Base-by-base conservation (phyloP, 352 stramenopile species). In the Saprolegnia diclina region DNA sequence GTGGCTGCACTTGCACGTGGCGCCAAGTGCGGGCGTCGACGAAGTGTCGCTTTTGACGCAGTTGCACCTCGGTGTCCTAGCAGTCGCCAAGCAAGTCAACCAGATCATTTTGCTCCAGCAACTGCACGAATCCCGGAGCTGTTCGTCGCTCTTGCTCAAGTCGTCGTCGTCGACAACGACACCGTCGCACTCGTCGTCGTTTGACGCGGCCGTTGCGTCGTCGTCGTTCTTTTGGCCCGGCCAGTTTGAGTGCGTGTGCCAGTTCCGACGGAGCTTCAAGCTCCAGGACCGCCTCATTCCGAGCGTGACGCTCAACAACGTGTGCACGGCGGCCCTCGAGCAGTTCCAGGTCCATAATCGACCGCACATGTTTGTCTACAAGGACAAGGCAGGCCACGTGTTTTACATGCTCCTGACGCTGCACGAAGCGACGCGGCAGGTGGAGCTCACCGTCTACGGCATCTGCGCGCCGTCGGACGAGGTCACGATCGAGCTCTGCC, bases 291-390 rank as follows among this genome's bases (percentile, higher is more conserved):
- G 88, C 1, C 77, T 95, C 67, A 76, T 82, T 21, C 81, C 88
- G 5, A 88, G 79, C 37, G 85, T 94, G 57, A 83, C 86, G 14
- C 81, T 95, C 6, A 94, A 89, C 19, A 88, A 87, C 69, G 46
- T 95, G 16, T 93, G 83, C 32, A 91, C 85, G 18, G 91, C 87
- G 64, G 88, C 88, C 37, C 71, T 95, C 16, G 86, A 95, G 71
- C 88, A 92, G 61, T 95, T 95, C 55, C 85, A 95, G 79, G 88
- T 95, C 37, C 87, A 94, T 76, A 95, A 95, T 71, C 81, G 88
- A 4, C 82, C 83, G 1, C 82, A 95, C 37, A 83, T 92, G 32
- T 95, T 95, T 71, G 88, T 95, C 11, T 95, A 95, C 56, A 77
- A 85, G 18, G 86, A 95, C 72, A 83, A 85, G 5, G 81, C 85